These are phyloP conservation scores for Sclerotiophoma versabilis DNA, from an alignment of 2,329 filamentous ascomycete species.

Conservation along the genomic window DNA sequence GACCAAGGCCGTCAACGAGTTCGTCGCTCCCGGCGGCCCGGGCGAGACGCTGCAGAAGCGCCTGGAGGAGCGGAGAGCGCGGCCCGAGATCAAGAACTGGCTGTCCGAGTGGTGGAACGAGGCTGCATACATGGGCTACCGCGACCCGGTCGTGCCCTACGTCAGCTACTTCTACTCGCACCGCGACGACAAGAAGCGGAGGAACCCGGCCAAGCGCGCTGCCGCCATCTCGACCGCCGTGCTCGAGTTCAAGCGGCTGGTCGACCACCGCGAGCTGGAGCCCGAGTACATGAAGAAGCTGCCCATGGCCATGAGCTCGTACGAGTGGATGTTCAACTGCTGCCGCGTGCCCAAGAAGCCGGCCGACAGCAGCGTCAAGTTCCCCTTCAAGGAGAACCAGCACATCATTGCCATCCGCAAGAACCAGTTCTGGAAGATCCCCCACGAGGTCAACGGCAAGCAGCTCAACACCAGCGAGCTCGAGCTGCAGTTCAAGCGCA, in stretches of 20 bases:
- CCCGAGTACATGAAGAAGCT: slow-evolving; percentile 99
- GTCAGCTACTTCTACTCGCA: slow-evolving; percentile 99
- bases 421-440: slow-evolving; percentile 96
- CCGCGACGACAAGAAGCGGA: slow-evolving; percentile 86
- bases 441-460: slow-evolving; percentile 79
- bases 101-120: slow-evolving; percentile 99
- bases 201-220: slow-evolving; percentile 89
- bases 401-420: slow-evolving; percentile 91
- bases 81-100: slow-evolving; percentile 90
- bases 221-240: slow-evolving; percentile 86
- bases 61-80: slow-evolving; percentile 77
- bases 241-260: slow-evolving; percentile 93
- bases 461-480: slow-evolving; percentile 89
- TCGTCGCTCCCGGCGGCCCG: slow-evolving; percentile 83
- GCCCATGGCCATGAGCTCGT: slow-evolving; percentile 97
- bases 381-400: slow-evolving; percentile 74
- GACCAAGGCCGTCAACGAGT: slow-evolving; percentile 85
- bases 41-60: slow-evolving; percentile 88
- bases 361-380: slow-evolving; percentile 84
- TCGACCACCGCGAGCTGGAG: slow-evolving; percentile 82
- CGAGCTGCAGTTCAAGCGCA: slow-evolving; percentile 83
- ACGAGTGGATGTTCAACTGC: slow-evolving; percentile 99
- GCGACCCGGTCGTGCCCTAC: slow-evolving; percentile 95
- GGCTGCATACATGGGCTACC: slow-evolving; percentile 87
- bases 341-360: slow-evolving; percentile 84